phyloP scores from a whole-genome alignment of 2,329 filamentous ascomycete species.

The Talaromyces albobiverticillius region DNA sequence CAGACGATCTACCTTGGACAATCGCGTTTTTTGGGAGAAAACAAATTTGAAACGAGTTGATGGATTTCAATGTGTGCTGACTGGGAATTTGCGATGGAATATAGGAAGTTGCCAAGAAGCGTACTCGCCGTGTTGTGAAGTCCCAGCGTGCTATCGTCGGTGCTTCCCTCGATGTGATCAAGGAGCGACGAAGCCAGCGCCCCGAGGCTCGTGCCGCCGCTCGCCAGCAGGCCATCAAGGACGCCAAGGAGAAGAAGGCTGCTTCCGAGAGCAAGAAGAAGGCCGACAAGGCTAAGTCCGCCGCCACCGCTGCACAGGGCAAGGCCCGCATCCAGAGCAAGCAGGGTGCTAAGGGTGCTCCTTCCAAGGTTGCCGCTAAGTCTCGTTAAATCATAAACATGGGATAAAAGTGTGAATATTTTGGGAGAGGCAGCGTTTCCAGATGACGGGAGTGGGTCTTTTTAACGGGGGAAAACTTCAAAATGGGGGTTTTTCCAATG shows the following conservation, averaged over 20 bases:
- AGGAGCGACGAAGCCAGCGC: constrained; percentile 93
- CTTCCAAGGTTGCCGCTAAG: constrained; percentile 78
- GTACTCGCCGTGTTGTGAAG: constrained; percentile 96
- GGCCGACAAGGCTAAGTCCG: constrained; percentile 97
- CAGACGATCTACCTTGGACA: constrained; percentile 18
- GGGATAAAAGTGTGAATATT: constrained; percentile 1
- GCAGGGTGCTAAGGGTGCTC: constrained; percentile 92
- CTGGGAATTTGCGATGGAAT: constrained; percentile 25
- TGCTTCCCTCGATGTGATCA: constrained; percentile 99
- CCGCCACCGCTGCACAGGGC: constrained; percentile 70
- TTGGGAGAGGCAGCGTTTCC: background rate
- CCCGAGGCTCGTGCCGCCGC: constrained; percentile 93
- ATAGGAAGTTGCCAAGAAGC: constrained; percentile 99
- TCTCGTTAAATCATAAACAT: constrained; percentile 64
- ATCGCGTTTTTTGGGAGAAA: constrained; percentile 6
- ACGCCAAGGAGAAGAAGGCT: constrained; percentile 97
- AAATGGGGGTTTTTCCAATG: constrained; percentile 2
- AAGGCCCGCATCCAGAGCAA: constrained; percentile 87
- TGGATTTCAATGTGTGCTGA: constrained; percentile 8
- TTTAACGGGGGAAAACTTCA: constrained; percentile 7
- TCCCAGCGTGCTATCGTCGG: constrained; percentile 97
- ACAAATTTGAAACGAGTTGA: constrained; percentile 8
- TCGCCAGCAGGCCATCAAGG: constrained; percentile 87
- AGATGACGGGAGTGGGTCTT: constrained; percentile 23
- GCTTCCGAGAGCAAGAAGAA: constrained; percentile 89